These are phyloP conservation scores for Lentinula lateritia DNA, from an alignment of 768 basidiomycete species.

Conservation along the genomic window DNA sequence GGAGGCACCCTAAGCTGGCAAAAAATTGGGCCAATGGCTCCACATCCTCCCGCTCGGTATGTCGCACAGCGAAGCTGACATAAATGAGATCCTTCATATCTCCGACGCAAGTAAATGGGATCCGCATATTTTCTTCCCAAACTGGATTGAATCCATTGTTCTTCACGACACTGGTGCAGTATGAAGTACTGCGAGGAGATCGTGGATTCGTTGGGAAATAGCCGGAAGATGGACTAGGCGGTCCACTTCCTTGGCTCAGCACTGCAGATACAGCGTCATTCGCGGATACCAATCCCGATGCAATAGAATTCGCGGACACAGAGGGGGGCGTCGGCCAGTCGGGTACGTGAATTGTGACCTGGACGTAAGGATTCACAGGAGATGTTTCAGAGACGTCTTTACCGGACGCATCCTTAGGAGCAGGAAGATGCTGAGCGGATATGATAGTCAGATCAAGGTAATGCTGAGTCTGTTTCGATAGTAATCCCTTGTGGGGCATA, in stretches of 20 bases:
- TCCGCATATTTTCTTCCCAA: conserved; percentile 66
- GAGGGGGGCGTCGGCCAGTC: conserved; percentile 47
- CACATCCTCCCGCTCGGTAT: conserved; percentile 54
- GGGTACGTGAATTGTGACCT: conserved; percentile 72
- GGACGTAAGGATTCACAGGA: conserved; percentile 69
- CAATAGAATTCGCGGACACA: background rate
- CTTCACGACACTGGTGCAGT: conserved; percentile 59
- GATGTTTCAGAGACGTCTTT: conserved; percentile 56
- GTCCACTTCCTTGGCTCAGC: background rate
- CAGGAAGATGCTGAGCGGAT: conserved; percentile 87
- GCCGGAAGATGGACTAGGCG: conserved; percentile 9
- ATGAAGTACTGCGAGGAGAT: conserved; percentile 39
- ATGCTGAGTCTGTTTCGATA: conserved; percentile 50
- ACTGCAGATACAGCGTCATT: background rate
- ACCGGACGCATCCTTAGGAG: conserved; percentile 56
- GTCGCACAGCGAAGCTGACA: conserved; percentile 69
- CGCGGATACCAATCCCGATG: background rate
- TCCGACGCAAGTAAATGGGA: conserved; percentile 75
- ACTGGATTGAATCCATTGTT: conserved; percentile 92
- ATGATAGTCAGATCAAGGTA: conserved; percentile 66
- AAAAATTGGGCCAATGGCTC: conserved; percentile 73
- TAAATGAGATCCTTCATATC: conserved; percentile 81
- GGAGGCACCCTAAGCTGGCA: conserved; percentile 62
- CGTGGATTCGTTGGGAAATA: conserved; percentile 17
- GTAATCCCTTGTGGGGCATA: conserved; percentile 52